Evolutionary conservation across 331 rosid species (phyloP), one percentile per base, ranked within the genome.

Genomic region (Phaseolus coccineus): DNA sequence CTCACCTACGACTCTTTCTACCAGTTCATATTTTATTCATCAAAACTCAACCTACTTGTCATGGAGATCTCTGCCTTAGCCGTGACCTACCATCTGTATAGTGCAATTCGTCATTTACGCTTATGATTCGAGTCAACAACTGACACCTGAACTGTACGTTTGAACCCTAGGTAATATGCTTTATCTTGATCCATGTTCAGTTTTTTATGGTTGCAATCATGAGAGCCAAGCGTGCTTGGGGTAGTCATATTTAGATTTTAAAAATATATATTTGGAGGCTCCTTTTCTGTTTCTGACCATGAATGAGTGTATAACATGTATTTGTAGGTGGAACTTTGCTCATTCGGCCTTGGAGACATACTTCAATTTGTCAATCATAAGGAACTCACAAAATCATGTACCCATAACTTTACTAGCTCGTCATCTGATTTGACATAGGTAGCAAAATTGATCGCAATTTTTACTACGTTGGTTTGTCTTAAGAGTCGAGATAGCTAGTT

Each of bases 321-420:
- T 85, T 76, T 82, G 63, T 87, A 94, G 37, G 6, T 4, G 85
- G 90, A 90, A 81, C 83, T 89, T 30, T 88, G 92, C 81, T n/a
- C 87, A 90, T 87, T 89, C 71, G 57, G 84, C 81, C 86, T 85
- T 30, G 94, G 94, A 69, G 89, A 96, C 68, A 90, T 87, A 3
- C 92, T 87, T 69, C 90, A 84, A 4, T 87, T 84, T 63, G 48
- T 33, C 27, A 28, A 94, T 86, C 31, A 83, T 90, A 3, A 84
- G 94, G 77, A 85, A 84, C 79, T 90, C 42, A 62, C 37, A 33
- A 33, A 33, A 33, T 33, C 37, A 33, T 33, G 37, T 33, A 6
- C 6, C 37, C 37, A 33, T 6, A 33, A 33, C 37, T 4, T 33
- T 33, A 33, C 37, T 33, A 33, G 37, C 37, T 33, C 6, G 37